Conservation (phyloP, 345 rosid genomes). For the Eucalyptus urophylla region DNA sequence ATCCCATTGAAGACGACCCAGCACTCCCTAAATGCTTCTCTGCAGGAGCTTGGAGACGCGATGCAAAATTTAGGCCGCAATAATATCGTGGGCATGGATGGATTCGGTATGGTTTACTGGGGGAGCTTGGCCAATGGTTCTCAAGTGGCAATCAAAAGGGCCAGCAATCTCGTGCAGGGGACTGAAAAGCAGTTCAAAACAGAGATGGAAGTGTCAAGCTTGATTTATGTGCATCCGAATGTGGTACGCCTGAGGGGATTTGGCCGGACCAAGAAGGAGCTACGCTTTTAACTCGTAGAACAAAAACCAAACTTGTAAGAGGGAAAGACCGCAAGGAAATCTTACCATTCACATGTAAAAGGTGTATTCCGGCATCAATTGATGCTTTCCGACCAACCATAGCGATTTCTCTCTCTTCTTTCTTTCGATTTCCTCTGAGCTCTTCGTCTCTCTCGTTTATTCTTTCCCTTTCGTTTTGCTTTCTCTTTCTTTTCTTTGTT, state of each 20-base stretch:
- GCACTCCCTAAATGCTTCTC: no score
- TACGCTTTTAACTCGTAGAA: neutral
- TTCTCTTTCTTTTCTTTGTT: no score
- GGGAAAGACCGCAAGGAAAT: no score
- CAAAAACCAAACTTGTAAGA: no score
- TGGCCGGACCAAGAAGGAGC: neutral
- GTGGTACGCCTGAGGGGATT: neutral
- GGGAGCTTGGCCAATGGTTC: neutral
- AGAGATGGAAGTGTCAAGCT: neutral
- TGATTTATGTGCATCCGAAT: neutral
- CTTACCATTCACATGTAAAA: neutral
- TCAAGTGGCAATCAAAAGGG: neutral
- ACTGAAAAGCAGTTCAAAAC: neutral
- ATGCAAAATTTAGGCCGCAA: neutral
- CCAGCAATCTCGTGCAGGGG: neutral
- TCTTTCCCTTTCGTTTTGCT: no score
- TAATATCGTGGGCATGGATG: neutral
- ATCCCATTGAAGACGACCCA: no score
- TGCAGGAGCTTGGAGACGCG: neutral
- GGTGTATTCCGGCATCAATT: neutral
- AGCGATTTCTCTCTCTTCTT: no score
- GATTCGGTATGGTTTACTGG: neutral
- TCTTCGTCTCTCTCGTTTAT: no score
- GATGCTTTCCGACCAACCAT: neutral
- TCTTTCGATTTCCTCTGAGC: no score